Base-by-base conservation (phyloP, 352 stramenopile genomes). In the Globisporangium spiculum region DNA sequence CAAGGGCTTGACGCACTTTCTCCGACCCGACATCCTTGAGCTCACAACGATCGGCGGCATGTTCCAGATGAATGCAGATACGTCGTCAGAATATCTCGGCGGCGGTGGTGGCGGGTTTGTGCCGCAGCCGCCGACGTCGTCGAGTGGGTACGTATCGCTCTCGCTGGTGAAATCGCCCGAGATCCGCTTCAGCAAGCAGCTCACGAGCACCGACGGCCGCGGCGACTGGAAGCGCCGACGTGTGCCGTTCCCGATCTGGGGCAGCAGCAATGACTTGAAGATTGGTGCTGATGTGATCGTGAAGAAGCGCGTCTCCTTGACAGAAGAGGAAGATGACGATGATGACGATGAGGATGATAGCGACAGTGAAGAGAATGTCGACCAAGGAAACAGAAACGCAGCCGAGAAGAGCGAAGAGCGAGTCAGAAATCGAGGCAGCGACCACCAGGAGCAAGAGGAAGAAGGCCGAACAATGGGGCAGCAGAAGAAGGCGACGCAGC, bases 121-220 rank as follows among this genome's bases (percentile, higher is more conserved):
- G 10, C 7, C 67, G 6, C 53, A 63, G 57, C 55, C 46, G 27
- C 41, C 46, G 50, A 83, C 80, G 54, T 73, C 81, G 10, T 75
- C 67, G 4, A 82, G 77, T n/a, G 80, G 85, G 6, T 93, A 93
- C 69, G 81, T 93, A 34, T 93, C 85, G 41, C 74, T 93, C 24
- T 93, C 85, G 61, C 77, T 84, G 59, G 72, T 93, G 54, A 81
- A 85, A 63, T 93, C 85, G 59, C 85, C 83, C 10, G 79, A 93
- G 71, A 91, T 93, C 65, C 83, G 83, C 63, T 93, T 93, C 71
- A 86, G 79, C 63, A 81, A 88, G 59, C 73, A 79, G 57, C 57
- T 67, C 10, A 24, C 30, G 18, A 36, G 16, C 30, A 75, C 66
- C n/a, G 70, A 88, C 68, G 71, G 66, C n/a, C 79, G 78, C 24